These are phyloP conservation scores for Penicillium nordicum DNA, from an alignment of 2,329 filamentous ascomycete species.

Conservation along the genomic window DNA sequence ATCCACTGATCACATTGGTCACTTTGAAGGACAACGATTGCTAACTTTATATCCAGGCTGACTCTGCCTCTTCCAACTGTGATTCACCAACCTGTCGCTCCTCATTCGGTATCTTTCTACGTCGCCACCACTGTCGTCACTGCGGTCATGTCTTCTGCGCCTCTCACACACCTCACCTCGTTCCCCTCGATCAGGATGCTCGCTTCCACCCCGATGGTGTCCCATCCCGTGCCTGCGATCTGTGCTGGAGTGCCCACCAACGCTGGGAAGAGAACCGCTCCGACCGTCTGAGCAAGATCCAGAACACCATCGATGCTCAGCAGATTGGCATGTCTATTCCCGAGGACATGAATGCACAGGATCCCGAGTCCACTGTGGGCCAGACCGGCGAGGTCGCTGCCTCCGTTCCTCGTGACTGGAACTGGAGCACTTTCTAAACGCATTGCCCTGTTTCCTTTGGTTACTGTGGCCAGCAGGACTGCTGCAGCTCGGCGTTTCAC, in stretches of 20 bases:
- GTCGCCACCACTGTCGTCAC: slow-evolving; percentile 64
- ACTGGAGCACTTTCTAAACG: slow-evolving; percentile 59
- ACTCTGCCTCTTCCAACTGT: slow-evolving; percentile 55
- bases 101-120: slow-evolving; percentile 59
- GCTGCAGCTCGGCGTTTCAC: slow-evolving; percentile 10
- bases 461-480: slow-evolving; percentile 18
- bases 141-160: slow-evolving; percentile 65
- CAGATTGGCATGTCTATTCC: slow-evolving; percentile 21
- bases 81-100: slow-evolving; percentile 57
- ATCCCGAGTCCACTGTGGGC: slow-evolving; percentile 13
- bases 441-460: not conserved
- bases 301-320: slow-evolving; percentile 33
- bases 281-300: slow-evolving; percentile 52
- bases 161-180: slow-evolving; percentile 54
- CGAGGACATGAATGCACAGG: slow-evolving; percentile 23
- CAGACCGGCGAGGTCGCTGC: slow-evolving; percentile 48
- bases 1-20: not conserved
- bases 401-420: slow-evolving; percentile 58
- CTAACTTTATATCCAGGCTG: slow-evolving; percentile 47
- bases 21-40: not conserved
- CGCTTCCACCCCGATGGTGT: slow-evolving; percentile 60
- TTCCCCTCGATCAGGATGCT: slow-evolving; percentile 62
- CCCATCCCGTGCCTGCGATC: slow-evolving; percentile 57
- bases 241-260: slow-evolving; percentile 57
- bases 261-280: slow-evolving; percentile 52